phyloP scores from a whole-genome alignment of 768 basidiomycete genomes.

The Mycena polygramma region DNA sequence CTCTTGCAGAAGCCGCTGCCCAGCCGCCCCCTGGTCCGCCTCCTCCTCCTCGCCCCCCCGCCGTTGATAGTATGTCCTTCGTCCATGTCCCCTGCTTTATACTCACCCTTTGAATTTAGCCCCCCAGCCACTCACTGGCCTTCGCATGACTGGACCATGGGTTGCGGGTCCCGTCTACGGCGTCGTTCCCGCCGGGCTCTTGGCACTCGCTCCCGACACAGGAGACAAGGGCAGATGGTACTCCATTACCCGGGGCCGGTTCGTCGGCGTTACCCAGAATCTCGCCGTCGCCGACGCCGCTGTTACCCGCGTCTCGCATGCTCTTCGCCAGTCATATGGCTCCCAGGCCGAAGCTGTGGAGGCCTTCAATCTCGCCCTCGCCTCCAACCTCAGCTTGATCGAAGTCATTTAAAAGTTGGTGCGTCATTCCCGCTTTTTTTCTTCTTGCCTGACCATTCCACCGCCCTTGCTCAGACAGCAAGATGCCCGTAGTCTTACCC shows the following conservation, averaged over 20 bases:
- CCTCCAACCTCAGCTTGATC: not conserved
- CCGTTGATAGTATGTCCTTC: too few species aligned
- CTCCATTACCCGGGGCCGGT: not conserved
- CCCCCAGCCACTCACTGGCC: not conserved
- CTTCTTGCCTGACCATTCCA: too few species aligned
- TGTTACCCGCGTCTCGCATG: not conserved
- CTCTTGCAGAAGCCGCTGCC: too few species aligned
- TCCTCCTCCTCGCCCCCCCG: too few species aligned
- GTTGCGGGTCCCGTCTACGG: not conserved
- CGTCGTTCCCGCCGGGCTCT: not conserved
- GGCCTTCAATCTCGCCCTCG: not conserved
- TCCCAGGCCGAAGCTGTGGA: not conserved
- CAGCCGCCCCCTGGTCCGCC: too few species aligned
- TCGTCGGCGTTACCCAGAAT: not conserved
- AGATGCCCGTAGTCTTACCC: too few species aligned
- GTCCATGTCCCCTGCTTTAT: too few species aligned
- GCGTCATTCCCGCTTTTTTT: too few species aligned
- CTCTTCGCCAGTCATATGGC: not conserved
- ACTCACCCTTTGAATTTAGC: too few species aligned
- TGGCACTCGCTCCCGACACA: not conserved
- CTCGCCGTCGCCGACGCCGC: not conserved
- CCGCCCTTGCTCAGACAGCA: too few species aligned
- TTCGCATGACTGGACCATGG: not conserved
- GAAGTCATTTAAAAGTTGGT: too few species aligned
- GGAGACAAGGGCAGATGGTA: constrained; percentile 2